These are phyloP conservation scores for Acacia crassicarpa DNA, from an alignment of 306 rosid genomes.

Conservation along the genomic window DNA sequence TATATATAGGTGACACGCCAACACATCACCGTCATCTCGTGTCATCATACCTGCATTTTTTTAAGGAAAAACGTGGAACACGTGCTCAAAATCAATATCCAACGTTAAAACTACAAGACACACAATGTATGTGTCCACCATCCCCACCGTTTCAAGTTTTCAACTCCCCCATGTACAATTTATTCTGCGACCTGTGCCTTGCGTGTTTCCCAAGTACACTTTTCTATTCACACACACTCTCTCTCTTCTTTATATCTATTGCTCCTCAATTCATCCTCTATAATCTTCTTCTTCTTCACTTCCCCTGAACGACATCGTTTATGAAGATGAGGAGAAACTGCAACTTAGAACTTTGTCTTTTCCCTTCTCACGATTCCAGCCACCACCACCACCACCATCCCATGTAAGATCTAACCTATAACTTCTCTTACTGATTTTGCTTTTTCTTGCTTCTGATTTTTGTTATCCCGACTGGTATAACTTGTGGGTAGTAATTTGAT, in stretches of 20 bases:
- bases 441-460: neutral
- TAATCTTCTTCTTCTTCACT: neutral
- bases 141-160: neutral
- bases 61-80: neutral
- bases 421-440: neutral
- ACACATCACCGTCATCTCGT: neutral
- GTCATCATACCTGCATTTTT: neutral
- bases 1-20: neutral
- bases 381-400: neutral
- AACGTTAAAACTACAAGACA: neutral
- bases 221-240: neutral
- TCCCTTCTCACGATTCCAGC: constrained; percentile 37
- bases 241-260: neutral
- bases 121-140: neutral
- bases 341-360: constrained; percentile 69
- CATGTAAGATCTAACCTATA: constrained; percentile 28
- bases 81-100: neutral
- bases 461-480: too few species aligned
- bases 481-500: too few species aligned
- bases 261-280: neutral
- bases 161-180: neutral
- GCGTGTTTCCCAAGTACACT: constrained; percentile 28
- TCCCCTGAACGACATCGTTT: neutral
- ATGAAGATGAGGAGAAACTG: constrained; percentile 53
- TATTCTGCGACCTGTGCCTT: neutral